These are phyloP conservation scores for Funneliformis geosporum DNA, from an alignment of 192 early-diverging fungal species.

Conservation along the genomic window DNA sequence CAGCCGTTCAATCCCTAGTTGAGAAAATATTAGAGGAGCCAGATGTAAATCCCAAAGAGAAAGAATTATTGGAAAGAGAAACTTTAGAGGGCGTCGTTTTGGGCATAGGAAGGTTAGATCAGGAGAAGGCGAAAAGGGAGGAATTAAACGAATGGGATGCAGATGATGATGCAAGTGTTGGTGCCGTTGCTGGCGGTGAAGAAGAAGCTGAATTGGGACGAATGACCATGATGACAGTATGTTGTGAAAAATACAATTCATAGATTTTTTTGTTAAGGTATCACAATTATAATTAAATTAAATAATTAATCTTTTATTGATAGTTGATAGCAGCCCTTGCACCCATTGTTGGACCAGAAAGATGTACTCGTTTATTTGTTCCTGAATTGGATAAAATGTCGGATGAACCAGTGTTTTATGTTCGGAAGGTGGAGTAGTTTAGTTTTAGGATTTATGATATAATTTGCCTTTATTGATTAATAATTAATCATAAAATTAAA, in stretches of 20 bases:
- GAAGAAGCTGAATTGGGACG: slow-evolving; percentile 45
- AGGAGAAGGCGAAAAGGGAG: slow-evolving; percentile 20
- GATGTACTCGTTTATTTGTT: slow-evolving; percentile 45
- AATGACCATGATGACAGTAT: slow-evolving; percentile 47
- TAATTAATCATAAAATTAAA: not conserved
- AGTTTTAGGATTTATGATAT: not conserved
- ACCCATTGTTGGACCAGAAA: slow-evolving; percentile 48
- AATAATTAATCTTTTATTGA: not conserved
- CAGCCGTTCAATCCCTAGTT: slow-evolving; percentile 48
- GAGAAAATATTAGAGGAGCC: slow-evolving; percentile 40
- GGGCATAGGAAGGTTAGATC: slow-evolving; percentile 45
- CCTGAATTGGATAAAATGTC: slow-evolving; percentile 54
- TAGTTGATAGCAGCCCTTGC: slow-evolving; percentile 56
- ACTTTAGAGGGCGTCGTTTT: slow-evolving; percentile 54
- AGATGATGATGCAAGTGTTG: slow-evolving; percentile 16
- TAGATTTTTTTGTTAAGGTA: no score
- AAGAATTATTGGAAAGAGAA: slow-evolving; percentile 49
- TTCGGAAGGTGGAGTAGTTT: slow-evolving; percentile 47
- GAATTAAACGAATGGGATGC: slow-evolving; percentile 30
- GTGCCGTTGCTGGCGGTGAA: slow-evolving; percentile 37
- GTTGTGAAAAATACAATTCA: not conserved
- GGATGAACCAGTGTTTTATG: slow-evolving; percentile 54
- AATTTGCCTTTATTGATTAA: not conserved
- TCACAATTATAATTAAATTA: not conserved
- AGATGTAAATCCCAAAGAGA: slow-evolving; percentile 27